Conservation (phyloP, 257 asterid species). For the Linderniella brevidens region DNA sequence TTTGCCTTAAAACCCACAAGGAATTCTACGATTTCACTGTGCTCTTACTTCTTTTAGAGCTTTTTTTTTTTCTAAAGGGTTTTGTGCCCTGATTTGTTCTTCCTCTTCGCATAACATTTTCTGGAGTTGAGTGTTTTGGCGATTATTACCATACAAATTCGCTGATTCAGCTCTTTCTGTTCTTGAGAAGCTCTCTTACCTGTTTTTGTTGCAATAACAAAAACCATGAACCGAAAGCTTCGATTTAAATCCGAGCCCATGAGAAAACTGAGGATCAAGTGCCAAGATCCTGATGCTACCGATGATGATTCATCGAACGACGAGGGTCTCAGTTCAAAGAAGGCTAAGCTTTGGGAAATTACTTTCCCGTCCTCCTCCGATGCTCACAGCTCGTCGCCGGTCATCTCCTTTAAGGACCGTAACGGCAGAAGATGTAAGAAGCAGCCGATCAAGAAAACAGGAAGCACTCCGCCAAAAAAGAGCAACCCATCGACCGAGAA, state of each 20-base stretch:
- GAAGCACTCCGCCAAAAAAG: neutral
- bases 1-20: neutral
- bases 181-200: too few relatives aligned
- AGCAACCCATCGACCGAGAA: neutral
- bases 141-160: neutral
- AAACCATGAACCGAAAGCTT: neutral
- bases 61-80: neutral
- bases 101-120: slow-evolving; percentile 1
- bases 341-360: too few relatives aligned
- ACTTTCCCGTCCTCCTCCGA: too few relatives aligned
- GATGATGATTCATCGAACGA: neutral
- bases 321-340: neutral
- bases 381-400: neutral
- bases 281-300: slow-evolving; percentile 1
- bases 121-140: slow-evolving; percentile 4
- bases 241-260: neutral
- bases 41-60: neutral
- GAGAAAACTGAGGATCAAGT: neutral
- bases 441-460: neutral
- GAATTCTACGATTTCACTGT: too few relatives aligned
- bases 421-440: neutral
- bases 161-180: too few relatives aligned
- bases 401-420: neutral
- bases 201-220: too few relatives aligned
- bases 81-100: neutral